phyloP scores from a whole-genome alignment of 495 filamentous ascomycete species.

The Copromyces sp. region DNA sequence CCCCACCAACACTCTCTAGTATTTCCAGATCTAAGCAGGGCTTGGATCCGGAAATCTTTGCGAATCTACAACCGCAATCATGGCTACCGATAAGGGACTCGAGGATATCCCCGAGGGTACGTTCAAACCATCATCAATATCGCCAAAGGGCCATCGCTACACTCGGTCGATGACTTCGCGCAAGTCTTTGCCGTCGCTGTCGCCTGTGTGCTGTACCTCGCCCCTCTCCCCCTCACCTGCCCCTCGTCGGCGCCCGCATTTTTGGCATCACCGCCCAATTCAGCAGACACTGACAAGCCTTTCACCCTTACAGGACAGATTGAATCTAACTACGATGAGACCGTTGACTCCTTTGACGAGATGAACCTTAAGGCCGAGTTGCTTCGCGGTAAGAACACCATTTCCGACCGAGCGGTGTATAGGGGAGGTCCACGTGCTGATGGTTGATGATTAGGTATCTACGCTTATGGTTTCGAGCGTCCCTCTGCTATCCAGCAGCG shows the following conservation, averaged over 20 bases:
- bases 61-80: constrained; percentile 61
- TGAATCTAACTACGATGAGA: constrained; percentile 99
- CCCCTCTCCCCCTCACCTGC: neutral
- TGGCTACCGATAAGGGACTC: constrained; percentile 93
- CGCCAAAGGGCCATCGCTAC: neutral
- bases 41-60: constrained; percentile 58
- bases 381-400: constrained; percentile 67
- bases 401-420: neutral
- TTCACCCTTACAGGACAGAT: constrained; percentile 63
- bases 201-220: neutral
- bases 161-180: neutral
- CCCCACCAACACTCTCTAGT: constrained; percentile 33
- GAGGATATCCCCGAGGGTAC: constrained; percentile 89
- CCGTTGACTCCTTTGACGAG: constrained; percentile 95
- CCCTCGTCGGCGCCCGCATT: neutral
- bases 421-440: constrained; percentile 9
- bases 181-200: neutral
- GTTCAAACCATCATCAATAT: constrained; percentile 18
- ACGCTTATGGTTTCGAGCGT: constrained; percentile 98
- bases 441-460: constrained; percentile 59
- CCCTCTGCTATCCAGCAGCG: constrained; percentile 99
- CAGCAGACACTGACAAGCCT: constrained; percentile 10
- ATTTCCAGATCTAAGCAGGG: constrained; percentile 50
- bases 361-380: constrained; percentile 96
- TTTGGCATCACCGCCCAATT: neutral